A percentile compares a stretch with the other conserved stretches of the same genome.
phyloP scores from a whole-genome alignment of 1,284 basidiomycete genomes.

The Sporisorium scitamineum region DNA sequence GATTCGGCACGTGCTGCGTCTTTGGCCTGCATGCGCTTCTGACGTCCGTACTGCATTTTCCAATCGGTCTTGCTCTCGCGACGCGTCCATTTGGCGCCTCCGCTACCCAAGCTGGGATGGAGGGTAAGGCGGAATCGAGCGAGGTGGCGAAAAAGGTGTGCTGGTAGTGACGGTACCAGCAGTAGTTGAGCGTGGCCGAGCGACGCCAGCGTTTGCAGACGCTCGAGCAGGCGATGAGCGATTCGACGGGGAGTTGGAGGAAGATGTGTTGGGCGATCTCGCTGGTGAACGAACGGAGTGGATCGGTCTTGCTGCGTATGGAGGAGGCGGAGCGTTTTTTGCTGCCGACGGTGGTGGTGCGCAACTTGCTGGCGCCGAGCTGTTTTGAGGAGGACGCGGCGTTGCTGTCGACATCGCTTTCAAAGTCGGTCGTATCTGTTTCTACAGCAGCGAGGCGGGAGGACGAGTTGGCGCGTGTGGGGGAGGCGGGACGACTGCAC shows the following conservation, averaged over 20 bases:
- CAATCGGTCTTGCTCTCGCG: conserved; percentile 64
- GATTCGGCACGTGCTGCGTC: conserved; percentile 46
- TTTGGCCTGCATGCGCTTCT: conserved; percentile 40
- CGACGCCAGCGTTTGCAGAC: conserved; percentile 59
- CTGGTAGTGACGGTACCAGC: conserved; percentile 58
- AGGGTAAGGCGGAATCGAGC: conserved; percentile 24
- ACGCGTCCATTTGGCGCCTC: conserved; percentile 60
- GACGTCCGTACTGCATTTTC: conserved; percentile 53
- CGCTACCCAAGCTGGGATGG: conserved; percentile 39
- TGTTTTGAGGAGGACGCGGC: conserved; percentile 3
- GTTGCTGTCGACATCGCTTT: conserved; percentile 25
- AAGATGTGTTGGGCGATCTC: conserved; percentile 67
- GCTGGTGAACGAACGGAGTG: conserved; percentile 49
- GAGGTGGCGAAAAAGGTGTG: conserved; percentile 31
- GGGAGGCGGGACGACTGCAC: conserved; percentile 43
- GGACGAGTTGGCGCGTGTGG: conserved; percentile 27
- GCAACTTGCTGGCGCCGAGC: conserved; percentile 19
- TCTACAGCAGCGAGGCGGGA: conserved; percentile 41
- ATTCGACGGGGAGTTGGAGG: conserved; percentile 53
- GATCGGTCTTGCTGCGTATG: conserved; percentile 56
- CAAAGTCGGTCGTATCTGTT: conserved; percentile 46
- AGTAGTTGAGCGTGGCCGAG: conserved; percentile 64
- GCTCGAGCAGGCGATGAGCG: conserved; percentile 51
- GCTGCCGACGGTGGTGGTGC: conserved; percentile 4
- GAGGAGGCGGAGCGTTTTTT: conserved; percentile 20